These are phyloP conservation scores for Elaphomyces granulatus DNA, from an alignment of 495 filamentous ascomycete species.

Conservation along the genomic window DNA sequence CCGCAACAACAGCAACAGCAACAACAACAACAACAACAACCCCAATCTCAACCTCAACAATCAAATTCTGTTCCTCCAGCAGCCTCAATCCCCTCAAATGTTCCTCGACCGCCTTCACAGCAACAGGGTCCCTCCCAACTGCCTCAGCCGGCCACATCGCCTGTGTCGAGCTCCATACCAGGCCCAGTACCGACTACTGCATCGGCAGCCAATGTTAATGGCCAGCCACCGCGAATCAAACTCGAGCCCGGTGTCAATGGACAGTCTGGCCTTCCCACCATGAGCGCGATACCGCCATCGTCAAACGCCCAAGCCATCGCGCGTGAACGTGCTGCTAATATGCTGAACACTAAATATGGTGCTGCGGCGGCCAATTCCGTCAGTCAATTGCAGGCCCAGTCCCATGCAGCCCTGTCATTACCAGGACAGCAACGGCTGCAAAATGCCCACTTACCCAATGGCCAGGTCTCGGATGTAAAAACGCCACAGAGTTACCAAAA, in stretches of 20 bases:
- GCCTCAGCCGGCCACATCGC: slow-evolving; percentile 22
- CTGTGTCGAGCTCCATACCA: slow-evolving; percentile 7
- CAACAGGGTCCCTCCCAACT: too few relatives aligned
- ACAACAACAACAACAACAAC: slow-evolving; percentile 24
- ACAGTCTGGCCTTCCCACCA: slow-evolving; percentile 26
- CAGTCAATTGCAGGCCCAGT: slow-evolving; percentile 43
- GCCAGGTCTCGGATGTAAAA: slow-evolving; percentile 32
- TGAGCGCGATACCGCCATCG: slow-evolving; percentile 20
- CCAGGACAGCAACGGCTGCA: slow-evolving; percentile 33
- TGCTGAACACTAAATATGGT: slow-evolving; percentile 58
- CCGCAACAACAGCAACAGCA: slow-evolving; percentile 30
- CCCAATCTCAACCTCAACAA: too few relatives aligned
- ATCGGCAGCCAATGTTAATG: slow-evolving; percentile 23
- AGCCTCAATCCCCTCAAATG: slow-evolving; percentile 48
- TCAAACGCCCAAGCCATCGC: slow-evolving; percentile 36
- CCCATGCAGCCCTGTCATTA: slow-evolving; percentile 20
- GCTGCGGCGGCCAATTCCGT: slow-evolving; percentile 55
- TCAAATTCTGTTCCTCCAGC: slow-evolving; percentile 30
- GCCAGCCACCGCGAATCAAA: slow-evolving; percentile 48
- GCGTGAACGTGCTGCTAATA: slow-evolving; percentile 49
- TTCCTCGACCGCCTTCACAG: too few relatives aligned
- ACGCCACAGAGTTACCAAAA: slow-evolving; percentile 35
- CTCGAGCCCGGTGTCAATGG: slow-evolving; percentile 50
- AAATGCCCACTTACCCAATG: slow-evolving; percentile 29
- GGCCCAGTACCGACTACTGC: slow-evolving; percentile 18